phyloP scores from a whole-genome alignment of 1,139 yeast genomes.

The Candida gigantensis region DNA sequence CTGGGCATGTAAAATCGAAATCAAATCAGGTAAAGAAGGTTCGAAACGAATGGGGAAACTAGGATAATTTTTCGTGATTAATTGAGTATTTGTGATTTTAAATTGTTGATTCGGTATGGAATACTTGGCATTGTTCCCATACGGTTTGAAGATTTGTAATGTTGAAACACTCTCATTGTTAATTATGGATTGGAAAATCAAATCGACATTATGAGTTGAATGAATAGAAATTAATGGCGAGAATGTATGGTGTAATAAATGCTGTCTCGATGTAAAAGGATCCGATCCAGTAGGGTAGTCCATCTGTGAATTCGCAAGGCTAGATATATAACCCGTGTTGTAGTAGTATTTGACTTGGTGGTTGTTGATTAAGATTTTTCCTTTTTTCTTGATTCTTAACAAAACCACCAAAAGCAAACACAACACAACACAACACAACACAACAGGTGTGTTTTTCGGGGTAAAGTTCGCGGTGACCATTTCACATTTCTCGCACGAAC shows the following conservation, averaged over 20 bases:
- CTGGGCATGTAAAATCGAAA: conserved; percentile 32
- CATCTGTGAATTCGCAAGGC: conserved; percentile 15
- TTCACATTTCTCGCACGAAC: too few species aligned
- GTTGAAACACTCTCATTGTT: conserved; percentile 29
- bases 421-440: too few species aligned
- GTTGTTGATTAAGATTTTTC: too few species aligned
- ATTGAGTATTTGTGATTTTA: conserved; percentile 42
- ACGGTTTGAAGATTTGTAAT: conserved; percentile 40
- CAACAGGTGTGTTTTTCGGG: too few species aligned
- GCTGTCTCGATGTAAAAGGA: conserved; percentile 45
- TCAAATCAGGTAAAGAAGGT: conserved; percentile 41
- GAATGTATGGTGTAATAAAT: conserved; percentile 49
- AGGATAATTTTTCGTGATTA: conserved; percentile 45
- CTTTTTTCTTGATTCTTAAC: too few species aligned
- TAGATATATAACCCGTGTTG: too few species aligned
- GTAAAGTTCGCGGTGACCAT: too few species aligned
- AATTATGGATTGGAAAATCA: conserved; percentile 38
- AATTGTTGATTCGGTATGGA: conserved; percentile 37
- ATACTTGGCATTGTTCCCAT: conserved; percentile 50
- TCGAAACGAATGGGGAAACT: conserved; percentile 49
- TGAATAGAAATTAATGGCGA: conserved; percentile 61
- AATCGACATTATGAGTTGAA: conserved; percentile 54
- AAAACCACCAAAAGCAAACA: too few species aligned
- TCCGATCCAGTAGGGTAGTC: conserved; percentile 43
- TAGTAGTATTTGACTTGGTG: too few species aligned